Conservation (phyloP, 306 rosid species). For the Echinosophora koreensis region DNA sequence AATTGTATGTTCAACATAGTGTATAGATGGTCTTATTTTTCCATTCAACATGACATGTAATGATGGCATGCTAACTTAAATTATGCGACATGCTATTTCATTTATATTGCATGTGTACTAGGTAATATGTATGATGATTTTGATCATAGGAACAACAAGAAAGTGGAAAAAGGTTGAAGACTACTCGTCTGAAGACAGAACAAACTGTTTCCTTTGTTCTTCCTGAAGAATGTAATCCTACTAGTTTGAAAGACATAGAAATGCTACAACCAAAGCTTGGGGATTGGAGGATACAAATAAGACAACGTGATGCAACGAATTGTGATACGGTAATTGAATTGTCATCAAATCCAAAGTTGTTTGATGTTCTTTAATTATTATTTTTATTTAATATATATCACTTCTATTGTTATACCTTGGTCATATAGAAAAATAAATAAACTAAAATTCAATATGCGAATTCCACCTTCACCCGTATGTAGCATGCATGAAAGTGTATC, state of each 20-base stretch:
- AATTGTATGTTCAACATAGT: neutral
- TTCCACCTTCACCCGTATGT: too few species aligned
- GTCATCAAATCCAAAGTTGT: neutral
- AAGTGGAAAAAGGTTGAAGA: neutral
- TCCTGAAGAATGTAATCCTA: neutral
- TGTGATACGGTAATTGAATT: constrained; percentile 4
- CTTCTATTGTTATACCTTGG: neutral
- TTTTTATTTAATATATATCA: neutral
- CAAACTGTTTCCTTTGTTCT: neutral
- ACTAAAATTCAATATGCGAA: neutral
- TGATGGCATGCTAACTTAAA: neutral
- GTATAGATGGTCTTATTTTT: neutral
- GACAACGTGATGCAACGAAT: neutral
- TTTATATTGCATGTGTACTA: neutral
- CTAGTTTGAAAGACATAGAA: neutral
- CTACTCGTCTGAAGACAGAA: neutral
- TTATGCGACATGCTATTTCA: neutral
- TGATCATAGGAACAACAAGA: neutral
- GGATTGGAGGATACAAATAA: neutral
- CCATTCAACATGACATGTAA: neutral
- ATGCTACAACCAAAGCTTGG: neutral
- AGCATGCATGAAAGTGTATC: too few species aligned
- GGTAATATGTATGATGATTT: neutral
- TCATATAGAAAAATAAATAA: neutral
- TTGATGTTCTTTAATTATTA: neutral